phyloP scores from a whole-genome alignment of 257 asterid genomes.

The Solanum bukasovii region DNA sequence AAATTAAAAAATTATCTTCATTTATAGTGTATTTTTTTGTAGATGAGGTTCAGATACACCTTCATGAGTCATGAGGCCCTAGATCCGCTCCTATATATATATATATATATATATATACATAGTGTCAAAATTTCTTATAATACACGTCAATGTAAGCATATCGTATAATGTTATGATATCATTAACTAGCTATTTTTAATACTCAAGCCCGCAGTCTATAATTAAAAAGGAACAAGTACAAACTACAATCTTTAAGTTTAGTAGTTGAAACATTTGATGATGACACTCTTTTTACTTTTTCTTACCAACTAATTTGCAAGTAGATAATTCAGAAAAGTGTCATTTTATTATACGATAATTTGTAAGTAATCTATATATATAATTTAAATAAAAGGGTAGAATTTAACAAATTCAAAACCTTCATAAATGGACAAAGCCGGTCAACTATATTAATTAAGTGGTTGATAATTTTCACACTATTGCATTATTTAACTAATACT shows the following conservation, averaged over 20 bases:
- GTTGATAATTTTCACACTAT: background rate
- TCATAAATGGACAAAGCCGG: background rate
- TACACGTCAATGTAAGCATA: no score
- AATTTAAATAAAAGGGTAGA: background rate
- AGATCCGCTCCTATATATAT: no score
- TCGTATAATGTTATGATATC: no score
- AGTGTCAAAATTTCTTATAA: no score
- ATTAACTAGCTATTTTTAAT: no score
- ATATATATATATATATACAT: no score
- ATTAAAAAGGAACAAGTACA: background rate
- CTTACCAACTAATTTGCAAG: background rate
- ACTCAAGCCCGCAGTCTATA: background rate
- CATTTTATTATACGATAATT: no score
- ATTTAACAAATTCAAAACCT: background rate
- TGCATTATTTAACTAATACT: background rate
- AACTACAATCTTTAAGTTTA: background rate
- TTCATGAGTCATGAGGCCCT: no score
- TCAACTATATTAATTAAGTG: background rate
- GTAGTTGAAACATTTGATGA: background rate
- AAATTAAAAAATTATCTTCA: no score
- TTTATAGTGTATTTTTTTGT: no score
- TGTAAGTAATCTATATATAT: background rate
- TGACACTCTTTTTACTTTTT: background rate
- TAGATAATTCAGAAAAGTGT: background rate
- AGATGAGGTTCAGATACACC: no score